These are phyloP conservation scores for Kwoniella europaea DNA, from an alignment of 768 basidiomycete genomes.

Conservation along the genomic window DNA sequence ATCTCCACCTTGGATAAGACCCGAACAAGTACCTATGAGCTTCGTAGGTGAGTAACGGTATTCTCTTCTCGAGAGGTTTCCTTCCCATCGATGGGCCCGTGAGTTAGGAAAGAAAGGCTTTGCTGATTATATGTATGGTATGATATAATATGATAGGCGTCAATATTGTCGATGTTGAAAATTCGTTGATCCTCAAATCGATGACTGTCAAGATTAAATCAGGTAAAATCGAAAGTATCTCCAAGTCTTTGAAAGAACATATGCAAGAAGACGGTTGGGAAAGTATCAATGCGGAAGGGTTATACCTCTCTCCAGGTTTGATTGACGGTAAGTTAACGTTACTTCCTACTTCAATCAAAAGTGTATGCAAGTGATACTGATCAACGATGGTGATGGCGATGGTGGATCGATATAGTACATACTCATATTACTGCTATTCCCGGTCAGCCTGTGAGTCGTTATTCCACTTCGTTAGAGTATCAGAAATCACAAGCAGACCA, in stretches of 20 bases:
- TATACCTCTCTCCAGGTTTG: slow-evolving; percentile 39
- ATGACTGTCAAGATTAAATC: slow-evolving; percentile 39
- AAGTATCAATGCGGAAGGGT: slow-evolving; percentile 28
- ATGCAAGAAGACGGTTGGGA: slow-evolving; percentile 32
- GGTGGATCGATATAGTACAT: no score
- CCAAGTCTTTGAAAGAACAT: slow-evolving; percentile 16
- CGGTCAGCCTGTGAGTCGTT: slow-evolving; percentile 23
- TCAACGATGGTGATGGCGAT: no score
- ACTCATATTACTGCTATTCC: slow-evolving; percentile 36
- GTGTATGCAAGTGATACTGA: no score
- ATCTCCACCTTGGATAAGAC: slow-evolving; percentile 33
- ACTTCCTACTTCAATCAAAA: no score
- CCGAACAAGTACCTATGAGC: slow-evolving; percentile 34
- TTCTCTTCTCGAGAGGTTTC: background rate
- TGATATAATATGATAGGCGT: slow-evolving; percentile 14
- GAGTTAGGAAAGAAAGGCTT: background rate
- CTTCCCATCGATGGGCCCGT: no score
- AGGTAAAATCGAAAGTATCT: slow-evolving; percentile 34
- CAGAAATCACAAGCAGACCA: no score
- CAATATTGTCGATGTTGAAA: slow-evolving; percentile 40
- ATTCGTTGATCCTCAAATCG: slow-evolving; percentile 26
- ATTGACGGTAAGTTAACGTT: slow-evolving; percentile 34
- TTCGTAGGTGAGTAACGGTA: slow-evolving; percentile 32
- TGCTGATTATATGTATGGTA: background rate
- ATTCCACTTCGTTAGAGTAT: no score